phyloP scores from a whole-genome alignment of 2,329 filamentous ascomycete species.

The Grosmannia huntii region DNA sequence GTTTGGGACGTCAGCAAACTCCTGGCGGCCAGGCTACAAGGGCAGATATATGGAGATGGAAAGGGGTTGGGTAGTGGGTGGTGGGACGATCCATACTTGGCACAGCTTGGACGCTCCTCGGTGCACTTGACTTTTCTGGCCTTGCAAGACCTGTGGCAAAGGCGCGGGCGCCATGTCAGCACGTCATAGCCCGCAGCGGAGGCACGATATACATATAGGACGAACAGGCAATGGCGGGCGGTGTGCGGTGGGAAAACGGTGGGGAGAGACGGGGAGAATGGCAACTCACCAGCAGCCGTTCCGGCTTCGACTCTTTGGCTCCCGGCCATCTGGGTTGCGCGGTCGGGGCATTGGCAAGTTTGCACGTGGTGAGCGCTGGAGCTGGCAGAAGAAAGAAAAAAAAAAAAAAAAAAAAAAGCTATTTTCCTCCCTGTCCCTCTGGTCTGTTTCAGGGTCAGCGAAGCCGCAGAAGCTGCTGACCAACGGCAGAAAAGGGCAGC shows the following conservation, averaged over 20 bases:
- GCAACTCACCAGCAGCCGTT: slow-evolving; percentile 50
- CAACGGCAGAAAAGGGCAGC: not conserved
- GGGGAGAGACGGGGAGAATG: not conserved
- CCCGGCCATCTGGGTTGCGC: slow-evolving; percentile 48
- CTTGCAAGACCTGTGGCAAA: slow-evolving; percentile 57
- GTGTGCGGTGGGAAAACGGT: not conserved
- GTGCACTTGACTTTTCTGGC: slow-evolving; percentile 62
- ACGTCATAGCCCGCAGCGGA: not conserved
- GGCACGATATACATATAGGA: not conserved
- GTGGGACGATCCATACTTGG: slow-evolving; percentile 34
- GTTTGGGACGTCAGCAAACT: not conserved
- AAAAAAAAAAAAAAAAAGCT: not conserved
- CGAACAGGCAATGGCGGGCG: not conserved
- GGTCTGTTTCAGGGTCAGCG: not conserved
- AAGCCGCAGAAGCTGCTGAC: not conserved
- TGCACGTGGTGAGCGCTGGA: not conserved
- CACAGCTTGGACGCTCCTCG: slow-evolving; percentile 60
- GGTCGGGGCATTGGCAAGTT: slow-evolving; percentile 46
- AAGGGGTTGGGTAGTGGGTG: no score
- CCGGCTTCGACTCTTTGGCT: slow-evolving; percentile 54
- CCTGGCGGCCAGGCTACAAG: not conserved
- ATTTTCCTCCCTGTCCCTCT: not conserved
- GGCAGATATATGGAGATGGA: not conserved
- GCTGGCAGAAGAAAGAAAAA: not conserved
- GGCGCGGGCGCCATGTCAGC: not conserved